A percentile compares a stretch with the other conserved stretches of the same genome.
Conservation (phyloP, 108 stramenopile genomes). For the Skeletonema costatum region DNA sequence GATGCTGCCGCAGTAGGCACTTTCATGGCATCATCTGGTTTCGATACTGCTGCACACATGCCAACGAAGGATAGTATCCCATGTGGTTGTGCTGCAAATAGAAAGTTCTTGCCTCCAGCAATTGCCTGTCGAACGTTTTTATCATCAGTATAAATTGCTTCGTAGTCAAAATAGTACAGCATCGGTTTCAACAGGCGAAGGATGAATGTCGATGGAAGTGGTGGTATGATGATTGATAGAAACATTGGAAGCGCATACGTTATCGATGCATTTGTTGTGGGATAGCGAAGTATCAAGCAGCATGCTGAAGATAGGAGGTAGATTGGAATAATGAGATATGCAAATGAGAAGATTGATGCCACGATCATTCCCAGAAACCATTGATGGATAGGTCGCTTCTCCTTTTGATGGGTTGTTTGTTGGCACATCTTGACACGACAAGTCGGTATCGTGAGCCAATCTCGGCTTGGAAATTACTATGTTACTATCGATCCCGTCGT, state of each 20-base stretch:
- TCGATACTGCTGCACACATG: constrained; percentile 37
- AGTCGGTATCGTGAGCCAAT: too few relatives aligned
- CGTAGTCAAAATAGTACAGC: constrained; percentile 74
- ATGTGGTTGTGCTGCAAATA: constrained; percentile 63
- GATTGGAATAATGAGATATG: constrained; percentile 65
- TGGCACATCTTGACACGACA: too few relatives aligned
- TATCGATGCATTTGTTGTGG: constrained; percentile 17
- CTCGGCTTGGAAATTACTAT: too few relatives aligned
- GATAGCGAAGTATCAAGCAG: constrained; percentile 27
- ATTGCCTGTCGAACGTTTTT: constrained; percentile 28
- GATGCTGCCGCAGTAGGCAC: constrained; percentile 57
- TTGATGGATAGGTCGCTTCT: background rate
- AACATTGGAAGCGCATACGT: constrained; percentile 40
- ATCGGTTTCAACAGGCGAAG: constrained; percentile 40
- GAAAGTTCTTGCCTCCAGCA: constrained; percentile 22
- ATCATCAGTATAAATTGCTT: constrained; percentile 54
- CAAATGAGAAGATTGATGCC: constrained; percentile 56
- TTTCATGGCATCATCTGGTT: constrained; percentile 7
- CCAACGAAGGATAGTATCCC: constrained; percentile 52
- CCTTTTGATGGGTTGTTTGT: too few relatives aligned
- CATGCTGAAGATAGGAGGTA: constrained; percentile 49
- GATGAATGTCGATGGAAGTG: constrained; percentile 22
- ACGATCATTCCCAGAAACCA: constrained; percentile 54
- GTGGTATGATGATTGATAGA: constrained; percentile 29
- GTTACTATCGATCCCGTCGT: too few relatives aligned